Base-by-base conservation (phyloP, 192 early-diverging fungal species). In the Coemansia sp. region DNA sequence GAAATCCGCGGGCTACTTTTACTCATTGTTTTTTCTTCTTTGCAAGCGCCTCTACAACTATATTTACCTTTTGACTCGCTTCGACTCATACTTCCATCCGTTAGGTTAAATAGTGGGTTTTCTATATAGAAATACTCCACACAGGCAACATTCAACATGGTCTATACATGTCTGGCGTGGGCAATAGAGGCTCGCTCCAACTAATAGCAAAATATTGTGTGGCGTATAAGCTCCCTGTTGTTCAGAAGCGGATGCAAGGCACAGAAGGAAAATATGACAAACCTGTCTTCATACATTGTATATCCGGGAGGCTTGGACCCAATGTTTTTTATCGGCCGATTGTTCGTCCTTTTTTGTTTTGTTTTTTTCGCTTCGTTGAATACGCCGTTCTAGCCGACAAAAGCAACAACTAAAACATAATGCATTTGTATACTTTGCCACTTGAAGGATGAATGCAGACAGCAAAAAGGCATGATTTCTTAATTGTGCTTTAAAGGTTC, bases 381-480 rank as follows among this genome's bases (percentile, higher is more conserved):
- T 33, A 7, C 13, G 34, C 13, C 18, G 15, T 60, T 60, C 29
- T 36, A 60, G 33, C 34, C 34, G 15, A 60, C 31, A 31, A 20
- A 57, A 57, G 9, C 36, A 38, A 60, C 29, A 9, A 60, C 57
- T 16, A 60, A n/a, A n/a, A 36, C 31, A 18, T 12, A n/a, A 18
- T 36, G 57, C 15, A 5, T 27, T 60, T 60, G 57, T 33, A 60
- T 60, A 60, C 34, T 60, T 33, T 18, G 57, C 57, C 57, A 60
- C 57, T 34, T 60, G 57, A 33, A 60, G 33, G 31, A 60, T 60
- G 31, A 60, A 60, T 34, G 29, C 57, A 18, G 57, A 34, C 34
- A 33, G 57, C 57, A 60, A 60, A 24, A 60, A 34, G 31, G 16
- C 31, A 60, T 36, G 53, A 18, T 60, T 60, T 60, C 34, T 60